Evolutionary conservation across 495 filamentous ascomycete species (phyloP), one percentile per base, ranked within the genome.

Genomic region (Tetracladium setigerum): DNA sequence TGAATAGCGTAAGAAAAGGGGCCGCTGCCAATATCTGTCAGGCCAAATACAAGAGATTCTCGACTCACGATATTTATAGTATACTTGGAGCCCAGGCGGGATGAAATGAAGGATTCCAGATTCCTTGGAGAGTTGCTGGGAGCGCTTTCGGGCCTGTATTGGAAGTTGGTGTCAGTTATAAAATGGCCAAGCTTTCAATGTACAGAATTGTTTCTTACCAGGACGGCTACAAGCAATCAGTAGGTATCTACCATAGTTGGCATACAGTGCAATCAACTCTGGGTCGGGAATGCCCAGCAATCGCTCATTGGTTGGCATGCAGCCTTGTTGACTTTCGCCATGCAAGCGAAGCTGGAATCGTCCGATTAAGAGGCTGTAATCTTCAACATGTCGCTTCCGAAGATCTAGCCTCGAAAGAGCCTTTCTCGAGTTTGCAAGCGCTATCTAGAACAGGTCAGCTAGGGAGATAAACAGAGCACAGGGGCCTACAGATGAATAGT

Each of bases 61-160:
- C n/a, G n/a, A n/a, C n/a, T n/a, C n/a, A n/a, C n/a, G 59, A 78
- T 71, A 50, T 80, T 81, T 41, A 73, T 72, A 3, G 76, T 80
- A 55, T 68, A 80, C 42, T 73, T 77, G 40, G 66, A 66, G 15
- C 70, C 76, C 74, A 82, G 12, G 72, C 60, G 0, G 73, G 68
- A 38, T 56, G 56, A 45, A 70, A 74, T 19, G 63, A 62, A 13
- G 65, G 56, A 40, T 81, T 79, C 77, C 74, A 80, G 33, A 79
- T 67, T 5, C 75, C 76, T 54, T 82, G 78, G 1, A 79, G 62
- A 32, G 73, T 80, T 14, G 75, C 72, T n/a, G 78, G 76, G 3
- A 80, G 59, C 11, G 68, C 30, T 38, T 39, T 43, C 4, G 19
- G 15, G n/a, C n/a, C n/a, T n/a, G n/a, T n/a, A n/a, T n/a, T n/a